Conservation (phyloP, 2,329 filamentous ascomycete species). For the Xylaria arbuscula region DNA sequence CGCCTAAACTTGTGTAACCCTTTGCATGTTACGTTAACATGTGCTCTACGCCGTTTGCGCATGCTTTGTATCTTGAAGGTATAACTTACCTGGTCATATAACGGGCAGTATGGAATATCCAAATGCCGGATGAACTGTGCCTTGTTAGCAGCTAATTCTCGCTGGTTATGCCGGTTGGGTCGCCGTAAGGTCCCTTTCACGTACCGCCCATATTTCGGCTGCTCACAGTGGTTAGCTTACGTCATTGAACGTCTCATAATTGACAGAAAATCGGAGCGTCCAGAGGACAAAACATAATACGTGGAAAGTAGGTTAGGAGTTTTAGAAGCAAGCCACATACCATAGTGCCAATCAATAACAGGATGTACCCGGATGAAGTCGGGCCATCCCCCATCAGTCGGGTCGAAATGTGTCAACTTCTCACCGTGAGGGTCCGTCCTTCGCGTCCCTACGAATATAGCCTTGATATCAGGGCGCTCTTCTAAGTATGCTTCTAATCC, state of each 20-base stretch:
- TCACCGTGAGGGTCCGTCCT: conserved; percentile 92
- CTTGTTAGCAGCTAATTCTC: conserved; percentile 25
- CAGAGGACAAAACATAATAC: neutral
- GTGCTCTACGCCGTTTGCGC: neutral
- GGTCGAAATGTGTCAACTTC: conserved; percentile 82
- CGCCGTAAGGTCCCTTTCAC: conserved; percentile 9
- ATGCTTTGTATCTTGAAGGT: neutral
- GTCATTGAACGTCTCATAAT: neutral
- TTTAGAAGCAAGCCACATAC: conserved; percentile 22
- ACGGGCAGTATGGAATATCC: conserved; percentile 81
- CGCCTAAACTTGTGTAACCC: conserved; percentile 93
- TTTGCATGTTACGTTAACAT: conserved; percentile 35
- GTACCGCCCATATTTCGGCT: conserved; percentile 41
- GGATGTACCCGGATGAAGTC: conserved; percentile 93
- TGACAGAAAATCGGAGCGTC: neutral
- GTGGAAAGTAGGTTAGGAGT: neutral
- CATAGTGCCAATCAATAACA: conserved; percentile 96
- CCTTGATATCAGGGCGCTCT: conserved; percentile 72
- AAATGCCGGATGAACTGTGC: conserved; percentile 81
- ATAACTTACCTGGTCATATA: conserved; percentile 73
- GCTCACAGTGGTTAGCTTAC: conserved; percentile 24
- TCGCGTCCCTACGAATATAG: conserved; percentile 88
- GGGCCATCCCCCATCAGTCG: conserved; percentile 91
- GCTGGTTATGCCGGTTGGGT: neutral
- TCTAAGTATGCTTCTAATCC: conserved; percentile 82